Evolutionary conservation across 1,284 basidiomycete genomes (phyloP), one percentile per base, ranked within the genome.

Genomic region (Moniliophthora roreri): DNA sequence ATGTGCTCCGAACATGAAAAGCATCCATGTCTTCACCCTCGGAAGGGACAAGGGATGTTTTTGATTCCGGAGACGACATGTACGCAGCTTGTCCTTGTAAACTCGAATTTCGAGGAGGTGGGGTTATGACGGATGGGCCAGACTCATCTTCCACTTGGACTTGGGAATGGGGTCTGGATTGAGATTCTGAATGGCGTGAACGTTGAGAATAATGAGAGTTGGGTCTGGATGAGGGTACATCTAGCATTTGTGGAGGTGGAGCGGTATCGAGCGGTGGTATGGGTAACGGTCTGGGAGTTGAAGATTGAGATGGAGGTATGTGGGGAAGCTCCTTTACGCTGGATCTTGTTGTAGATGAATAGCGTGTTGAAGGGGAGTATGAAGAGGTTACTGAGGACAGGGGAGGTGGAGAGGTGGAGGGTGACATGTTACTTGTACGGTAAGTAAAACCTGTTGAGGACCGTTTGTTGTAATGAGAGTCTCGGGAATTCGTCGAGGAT

Each of bases 1-100:
- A 96, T 0, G 92, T 95, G 51, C 84, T 89, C 35, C 93, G 82
- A 9, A 96, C 89, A 69, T 93, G 87, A 65, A 90, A 94, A 13
- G 89, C 82, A 67, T 95, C 93, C 49, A 84, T 69, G 60, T 95
- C 92, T 69, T 95, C 93, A 18, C 84, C 86, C 62, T 84, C 85
- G 8, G 85, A 85, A 2, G 82, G 86, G 0, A 78, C 77, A 13
- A 86, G 72, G 6, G 85, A 87, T 10, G 76, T 72, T 56, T 82
- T 81, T 63, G 81, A 85, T 20, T 76, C 69, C 1, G 71, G 73
- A 10, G 67, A 64, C 52, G 65, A 71, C 48, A 67, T 60, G 44
- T 63, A 68, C 23, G 70, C 65, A 24, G 63, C 68, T 49, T 72
- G 73, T 58, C 72, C 72, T 36, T 72, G 63, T 16, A 41, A 38